Base-by-base conservation (phyloP, 768 basidiomycete species). In the Auriscalpium microsporum region DNA sequence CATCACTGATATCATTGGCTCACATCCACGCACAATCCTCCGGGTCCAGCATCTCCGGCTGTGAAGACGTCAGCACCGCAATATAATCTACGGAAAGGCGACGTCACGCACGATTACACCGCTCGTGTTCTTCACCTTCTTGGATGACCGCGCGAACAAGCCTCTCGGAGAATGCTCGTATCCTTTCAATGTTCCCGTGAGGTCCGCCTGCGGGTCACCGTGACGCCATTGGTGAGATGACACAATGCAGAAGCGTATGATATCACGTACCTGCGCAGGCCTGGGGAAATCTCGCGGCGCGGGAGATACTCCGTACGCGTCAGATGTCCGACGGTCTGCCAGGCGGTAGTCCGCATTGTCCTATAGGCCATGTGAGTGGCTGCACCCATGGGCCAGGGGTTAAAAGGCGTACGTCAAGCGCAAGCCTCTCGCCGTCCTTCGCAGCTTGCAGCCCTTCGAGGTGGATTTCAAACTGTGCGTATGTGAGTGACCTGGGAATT, bases 21-120 rank as follows among this genome's bases (percentile, higher is more conserved):
- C 45, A 62, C 60, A 60, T 58, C 63, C 63, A 64, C 8, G 63
- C 60, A 36, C 58, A 46, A 33, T 64, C 57, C 50, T 64, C 60
- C 8, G 56, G 50, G 23, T 62, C 63, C 36, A 63, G 62, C 48
- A 59, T 52, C 38, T 63, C 51, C 10, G 62, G 42, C 60, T 63
- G 44, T 42, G 13, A 21, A 50, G 17, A n/a, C 36, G 8, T 13
- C 2, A 37, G 42, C 3, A 10, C 10, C 8, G 13, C 36, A 14
- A 10, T 28, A 56, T 50, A 16, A 48, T 48, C 57, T 58, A 34
- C 13, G 48, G 16, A 28, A 48, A 56, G 28, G 37, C 48, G 9
- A 34, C 40, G 8, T 10, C 51, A 10, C 50, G 46, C 8, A 47
- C 17, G 16, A 54, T 34, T 23, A 36, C n/a, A 1, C 16, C 50